Conservation (phyloP, 495 filamentous ascomycete species). For the Xanthoparmelia taractica region DNA sequence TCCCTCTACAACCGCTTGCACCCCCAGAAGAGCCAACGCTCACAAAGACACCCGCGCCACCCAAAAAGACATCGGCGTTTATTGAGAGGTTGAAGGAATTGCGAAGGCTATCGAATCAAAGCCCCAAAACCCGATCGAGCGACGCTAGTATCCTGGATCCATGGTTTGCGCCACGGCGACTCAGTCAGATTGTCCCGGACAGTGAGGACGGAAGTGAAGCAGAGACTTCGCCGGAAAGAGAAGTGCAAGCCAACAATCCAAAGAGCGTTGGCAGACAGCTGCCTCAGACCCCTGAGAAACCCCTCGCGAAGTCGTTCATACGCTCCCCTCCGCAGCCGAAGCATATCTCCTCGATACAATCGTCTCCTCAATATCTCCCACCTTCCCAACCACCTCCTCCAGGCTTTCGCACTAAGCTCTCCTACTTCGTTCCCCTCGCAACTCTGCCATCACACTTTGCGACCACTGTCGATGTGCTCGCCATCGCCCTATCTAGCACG, state of each 20-base stretch:
- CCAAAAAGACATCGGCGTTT: slow-evolving; percentile 12
- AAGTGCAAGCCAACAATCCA: not conserved
- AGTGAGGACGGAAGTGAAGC: slow-evolving; percentile 18
- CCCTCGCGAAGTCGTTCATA: slow-evolving; percentile 12
- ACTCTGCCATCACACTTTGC: slow-evolving; percentile 49
- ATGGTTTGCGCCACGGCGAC: slow-evolving; percentile 24
- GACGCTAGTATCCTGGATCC: slow-evolving; percentile 16
- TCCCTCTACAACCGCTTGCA: not conserved
- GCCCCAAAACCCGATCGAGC: slow-evolving; percentile 3
- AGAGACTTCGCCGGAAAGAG: slow-evolving; percentile 11
- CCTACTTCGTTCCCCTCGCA: slow-evolving; percentile 63
- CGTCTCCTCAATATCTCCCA: slow-evolving; percentile 17
- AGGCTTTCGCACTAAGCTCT: slow-evolving; percentile 53
- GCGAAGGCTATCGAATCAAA: slow-evolving; percentile 14
- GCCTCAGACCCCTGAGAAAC: slow-evolving; percentile 11
- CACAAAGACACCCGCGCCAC: not conserved
- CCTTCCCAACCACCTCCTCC: slow-evolving; percentile 27
- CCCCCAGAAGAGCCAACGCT: not conserved
- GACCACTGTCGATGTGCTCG: slow-evolving; percentile 56
- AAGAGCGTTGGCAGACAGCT: slow-evolving; percentile 3
- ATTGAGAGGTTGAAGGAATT: slow-evolving; percentile 21
- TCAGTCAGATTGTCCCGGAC: slow-evolving; percentile 20
- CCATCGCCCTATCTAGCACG: slow-evolving; percentile 50
- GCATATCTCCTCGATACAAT: slow-evolving; percentile 8
- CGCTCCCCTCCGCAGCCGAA: slow-evolving; percentile 11